phyloP scores from a whole-genome alignment of 1,284 basidiomycete species.

The Volvariella surrecta region DNA sequence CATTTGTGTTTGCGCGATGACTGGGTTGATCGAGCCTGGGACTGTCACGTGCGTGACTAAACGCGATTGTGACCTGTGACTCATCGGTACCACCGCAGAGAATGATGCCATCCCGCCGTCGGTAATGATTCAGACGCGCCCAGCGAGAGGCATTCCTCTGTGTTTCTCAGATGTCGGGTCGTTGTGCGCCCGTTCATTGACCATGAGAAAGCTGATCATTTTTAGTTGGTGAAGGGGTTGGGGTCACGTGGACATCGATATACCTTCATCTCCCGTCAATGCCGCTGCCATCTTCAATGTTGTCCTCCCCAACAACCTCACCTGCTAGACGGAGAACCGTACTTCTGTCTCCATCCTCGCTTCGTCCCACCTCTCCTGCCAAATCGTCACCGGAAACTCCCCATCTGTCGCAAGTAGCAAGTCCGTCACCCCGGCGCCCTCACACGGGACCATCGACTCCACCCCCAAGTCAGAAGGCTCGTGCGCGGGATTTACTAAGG shows the following conservation, averaged over 20 bases:
- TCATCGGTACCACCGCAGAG: too few species aligned
- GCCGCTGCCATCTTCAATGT: neutral
- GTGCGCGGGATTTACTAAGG: slow-evolving; percentile 69
- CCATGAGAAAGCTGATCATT: too few species aligned
- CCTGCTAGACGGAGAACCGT: slow-evolving; percentile 18
- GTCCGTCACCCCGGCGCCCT: slow-evolving; percentile 6
- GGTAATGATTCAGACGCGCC: too few species aligned
- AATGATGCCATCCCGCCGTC: too few species aligned
- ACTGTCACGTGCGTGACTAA: neutral
- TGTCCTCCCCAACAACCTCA: slow-evolving; percentile 9
- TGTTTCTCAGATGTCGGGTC: too few species aligned
- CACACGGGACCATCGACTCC: slow-evolving; percentile 19
- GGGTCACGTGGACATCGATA: too few species aligned
- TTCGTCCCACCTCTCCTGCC: slow-evolving; percentile 17
- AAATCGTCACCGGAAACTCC: slow-evolving; percentile 5
- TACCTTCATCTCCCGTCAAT: too few species aligned
- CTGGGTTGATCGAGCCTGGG: neutral
- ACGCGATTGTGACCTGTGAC: neutral
- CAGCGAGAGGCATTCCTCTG: too few species aligned
- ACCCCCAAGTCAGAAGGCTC: slow-evolving; percentile 34
- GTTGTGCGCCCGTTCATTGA: too few species aligned
- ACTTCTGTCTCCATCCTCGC: slow-evolving; percentile 25
- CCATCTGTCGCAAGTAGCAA: neutral
- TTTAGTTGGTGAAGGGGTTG: too few species aligned
- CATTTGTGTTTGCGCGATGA: neutral